Base-by-base conservation (phyloP, 78 protist species). In the Blattamonas nauphoetae region DNA sequence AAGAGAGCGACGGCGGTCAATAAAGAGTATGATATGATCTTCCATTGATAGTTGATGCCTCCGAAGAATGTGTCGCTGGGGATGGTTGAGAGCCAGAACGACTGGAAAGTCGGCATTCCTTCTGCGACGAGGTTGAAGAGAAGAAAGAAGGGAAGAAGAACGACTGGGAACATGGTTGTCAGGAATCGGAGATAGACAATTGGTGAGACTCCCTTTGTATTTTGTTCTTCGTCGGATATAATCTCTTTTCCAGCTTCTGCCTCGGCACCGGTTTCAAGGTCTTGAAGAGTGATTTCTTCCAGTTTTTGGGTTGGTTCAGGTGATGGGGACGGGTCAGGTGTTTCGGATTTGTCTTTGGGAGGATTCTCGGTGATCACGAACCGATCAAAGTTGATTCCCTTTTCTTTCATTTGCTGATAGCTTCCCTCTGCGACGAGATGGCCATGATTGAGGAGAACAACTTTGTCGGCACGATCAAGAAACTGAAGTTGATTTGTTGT, bases 401-500 rank as follows among this genome's bases (percentile, higher is more conserved):
- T n/a, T n/a, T n/a, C n/a, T n/a, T n/a, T n/a, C n/a, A n/a, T n/a
- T n/a, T n/a, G n/a, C n/a, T n/a, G n/a, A n/a, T n/a, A n/a, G n/a
- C n/a, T n/a, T n/a, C 84, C 84, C 84, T 41, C 11, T 4, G 41
- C 84, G 33, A 21, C 43, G 84, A 80, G 5, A 11, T 4, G 5
- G 43, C 84, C 84, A 6, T 80, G 5, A 6, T 81, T 81, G 29
- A 91, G 1, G 0, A 92, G 86, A 21, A 90, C 36, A n/a, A n/a
- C n/a, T n/a, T n/a, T n/a, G n/a, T n/a, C n/a, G n/a, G n/a, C n/a
- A n/a, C n/a, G n/a, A n/a, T n/a, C n/a, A n/a, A n/a, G n/a, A n/a
- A n/a, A n/a, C n/a, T n/a, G n/a, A n/a, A n/a, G n/a, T n/a, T n/a
- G n/a, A n/a, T n/a, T n/a, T n/a, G n/a, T n/a, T n/a, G n/a, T n/a